These are phyloP conservation scores for Nosema muscidifuracis DNA, from an alignment of 371 early-diverging fungal species.

Conservation along the genomic window DNA sequence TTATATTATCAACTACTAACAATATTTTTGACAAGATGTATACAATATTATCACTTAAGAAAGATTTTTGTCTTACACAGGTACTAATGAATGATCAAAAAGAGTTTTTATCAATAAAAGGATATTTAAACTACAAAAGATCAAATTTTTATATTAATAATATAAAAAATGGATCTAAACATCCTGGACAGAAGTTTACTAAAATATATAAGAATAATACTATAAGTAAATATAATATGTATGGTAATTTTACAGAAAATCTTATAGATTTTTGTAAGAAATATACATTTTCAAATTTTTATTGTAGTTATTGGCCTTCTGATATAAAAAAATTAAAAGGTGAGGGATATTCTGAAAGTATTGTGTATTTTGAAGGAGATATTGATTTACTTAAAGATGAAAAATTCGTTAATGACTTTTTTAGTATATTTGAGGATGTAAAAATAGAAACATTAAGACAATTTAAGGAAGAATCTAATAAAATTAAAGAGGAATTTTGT, in stretches of 20 bases:
- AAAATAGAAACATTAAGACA: neutral
- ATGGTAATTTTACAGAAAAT: conserved; percentile 12
- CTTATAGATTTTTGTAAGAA: conserved; percentile 20
- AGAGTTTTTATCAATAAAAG: neutral
- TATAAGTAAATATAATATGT: conserved; percentile 7
- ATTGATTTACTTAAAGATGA: neutral
- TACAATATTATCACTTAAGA: neutral
- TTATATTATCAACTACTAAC: neutral
- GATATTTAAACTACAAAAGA: conserved; percentile 3
- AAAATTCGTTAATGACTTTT: conserved; percentile 16
- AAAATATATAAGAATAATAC: conserved; percentile 19
- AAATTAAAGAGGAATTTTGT: neutral
- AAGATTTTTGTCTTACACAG: conserved; percentile 13
- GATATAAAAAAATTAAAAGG: neutral
- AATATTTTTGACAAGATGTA: neutral
- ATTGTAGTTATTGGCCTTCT: conserved; percentile 15
- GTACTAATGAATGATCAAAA: neutral
- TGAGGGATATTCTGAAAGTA: neutral
- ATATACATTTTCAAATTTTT: conserved; percentile 18
- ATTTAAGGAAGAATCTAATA: conserved; percentile 3
- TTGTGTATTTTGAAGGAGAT: conserved; percentile 10
- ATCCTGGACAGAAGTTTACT: conserved; percentile 6
- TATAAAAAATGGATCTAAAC: conserved; percentile 6
- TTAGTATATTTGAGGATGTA: conserved; percentile 6
- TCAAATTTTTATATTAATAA: conserved; percentile 23